Conservation (phyloP, 1,284 basidiomycete species). For the Cystobasidium sp. region DNA sequence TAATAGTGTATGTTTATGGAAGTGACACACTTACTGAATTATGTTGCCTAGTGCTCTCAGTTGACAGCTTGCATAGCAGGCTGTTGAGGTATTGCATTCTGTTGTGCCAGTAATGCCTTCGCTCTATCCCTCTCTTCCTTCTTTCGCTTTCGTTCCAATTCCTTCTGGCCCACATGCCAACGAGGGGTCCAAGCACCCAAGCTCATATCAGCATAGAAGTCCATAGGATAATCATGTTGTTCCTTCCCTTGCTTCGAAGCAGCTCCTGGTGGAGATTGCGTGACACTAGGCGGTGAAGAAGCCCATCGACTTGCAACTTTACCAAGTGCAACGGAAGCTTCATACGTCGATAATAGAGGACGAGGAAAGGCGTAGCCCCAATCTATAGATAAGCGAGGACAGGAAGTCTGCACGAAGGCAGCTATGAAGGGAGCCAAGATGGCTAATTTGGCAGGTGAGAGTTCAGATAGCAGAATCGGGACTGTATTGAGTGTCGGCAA, state of each 20-base stretch:
- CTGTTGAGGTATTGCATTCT: background rate
- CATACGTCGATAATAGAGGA: conserved; percentile 91
- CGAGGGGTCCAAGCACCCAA: conserved; percentile 61
- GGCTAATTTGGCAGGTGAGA: conserved; percentile 89
- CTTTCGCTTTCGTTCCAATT: conserved; percentile 21
- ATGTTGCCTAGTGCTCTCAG: background rate
- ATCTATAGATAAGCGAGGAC: conserved; percentile 93
- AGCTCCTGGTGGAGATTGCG: conserved; percentile 47
- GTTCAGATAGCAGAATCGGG: conserved; percentile 89
- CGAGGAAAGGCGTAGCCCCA: conserved; percentile 95
- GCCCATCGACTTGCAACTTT: conserved; percentile 63
- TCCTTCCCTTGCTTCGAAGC: conserved; percentile 46
- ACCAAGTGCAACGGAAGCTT: conserved; percentile 85
- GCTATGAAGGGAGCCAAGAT: conserved; percentile 78
- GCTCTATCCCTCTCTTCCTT: conserved; percentile 30
- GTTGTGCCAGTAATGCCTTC: background rate
- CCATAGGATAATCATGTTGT: conserved; percentile 81
- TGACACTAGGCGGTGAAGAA: conserved; percentile 49
- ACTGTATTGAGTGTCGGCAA: conserved; percentile 60
- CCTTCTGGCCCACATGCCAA: conserved; percentile 53
- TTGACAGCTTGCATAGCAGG: background rate
- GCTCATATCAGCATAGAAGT: conserved; percentile 84
- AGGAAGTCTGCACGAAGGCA: conserved; percentile 92
- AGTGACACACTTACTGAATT: background rate
- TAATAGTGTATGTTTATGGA: background rate